phyloP scores from a whole-genome alignment of 192 early-diverging fungal species.

The Phlyctochytrium arcticum region DNA sequence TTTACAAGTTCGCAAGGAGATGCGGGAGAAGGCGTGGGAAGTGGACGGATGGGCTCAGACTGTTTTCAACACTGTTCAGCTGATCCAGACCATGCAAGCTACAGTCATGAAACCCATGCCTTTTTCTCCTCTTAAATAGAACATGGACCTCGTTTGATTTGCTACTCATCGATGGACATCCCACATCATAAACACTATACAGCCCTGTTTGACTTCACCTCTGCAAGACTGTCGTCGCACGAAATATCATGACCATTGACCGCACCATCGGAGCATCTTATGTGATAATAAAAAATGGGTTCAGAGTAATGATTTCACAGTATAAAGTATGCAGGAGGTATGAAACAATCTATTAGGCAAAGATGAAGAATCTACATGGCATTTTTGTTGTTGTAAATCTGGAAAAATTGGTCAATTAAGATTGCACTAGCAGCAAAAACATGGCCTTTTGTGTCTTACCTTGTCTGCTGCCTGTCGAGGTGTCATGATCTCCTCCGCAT shows the following conservation, averaged over 20 bases:
- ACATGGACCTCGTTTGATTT: background rate
- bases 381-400: constrained; percentile 36
- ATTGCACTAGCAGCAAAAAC: no score
- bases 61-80: constrained; percentile 81
- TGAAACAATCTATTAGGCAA: no score
- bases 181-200: no score
- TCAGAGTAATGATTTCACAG: no score
- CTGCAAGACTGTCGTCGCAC: no score
- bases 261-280: no score
- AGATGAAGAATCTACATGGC: constrained; percentile 16
- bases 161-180: no score
- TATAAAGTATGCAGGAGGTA: no score
- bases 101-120: constrained; percentile 70
- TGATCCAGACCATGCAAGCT: constrained; percentile 79
- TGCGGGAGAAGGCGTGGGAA: constrained; percentile 88
- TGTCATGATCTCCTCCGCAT: constrained; percentile 92
- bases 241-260: no score
- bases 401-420: background rate
- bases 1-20: constrained; percentile 81
- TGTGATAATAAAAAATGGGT: no score
- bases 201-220: no score
- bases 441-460: no score
- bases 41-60: constrained; percentile 93
- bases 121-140: constrained; percentile 72
- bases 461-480: constrained; percentile 83